Evolutionary conservation across 805 yeast genomes (phyloP).

Genomic region (Saccharomycopsis vini): DNA sequence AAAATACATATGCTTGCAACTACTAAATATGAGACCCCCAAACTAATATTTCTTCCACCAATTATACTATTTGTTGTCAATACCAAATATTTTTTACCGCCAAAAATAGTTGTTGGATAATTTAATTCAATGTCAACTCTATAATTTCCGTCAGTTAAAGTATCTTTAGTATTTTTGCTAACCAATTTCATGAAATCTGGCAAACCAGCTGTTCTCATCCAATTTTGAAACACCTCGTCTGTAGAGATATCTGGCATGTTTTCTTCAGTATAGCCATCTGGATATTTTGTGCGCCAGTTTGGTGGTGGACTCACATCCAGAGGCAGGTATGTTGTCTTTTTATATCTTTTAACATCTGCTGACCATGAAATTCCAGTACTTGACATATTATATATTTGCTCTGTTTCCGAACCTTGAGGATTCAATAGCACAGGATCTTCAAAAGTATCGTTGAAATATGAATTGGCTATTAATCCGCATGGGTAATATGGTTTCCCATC

Average conservation of each 20-base stretch:
- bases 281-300: constrained; percentile 63
- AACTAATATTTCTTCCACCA: constrained; percentile 80
- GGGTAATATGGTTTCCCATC: constrained; percentile 41
- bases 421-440: constrained; percentile 33
- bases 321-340: constrained; percentile 52
- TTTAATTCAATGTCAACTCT: constrained; percentile 58
- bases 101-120: constrained; percentile 74
- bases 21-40: constrained; percentile 78
- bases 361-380: constrained; percentile 63
- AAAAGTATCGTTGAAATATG: constrained; percentile 71
- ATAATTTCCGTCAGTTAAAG: constrained; percentile 53
- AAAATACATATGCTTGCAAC: constrained; percentile 71
- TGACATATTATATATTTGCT: constrained; percentile 35
- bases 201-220: constrained; percentile 81
- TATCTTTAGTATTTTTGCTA: constrained; percentile 50
- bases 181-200: constrained; percentile 59
- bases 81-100: constrained; percentile 82
- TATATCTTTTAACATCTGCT: constrained; percentile 53
- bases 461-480: constrained; percentile 78
- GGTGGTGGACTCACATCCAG: constrained; percentile 73
- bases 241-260: constrained; percentile 60
- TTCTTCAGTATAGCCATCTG: constrained; percentile 62
- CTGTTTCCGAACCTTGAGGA: constrained; percentile 21
- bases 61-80: constrained; percentile 73
- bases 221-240: constrained; percentile 69